Percentiles rank a stretch among this genome's conserved stretches.
Conservation (phyloP, 805 yeast species). For the Nakazawaea laoshanensis region DNA sequence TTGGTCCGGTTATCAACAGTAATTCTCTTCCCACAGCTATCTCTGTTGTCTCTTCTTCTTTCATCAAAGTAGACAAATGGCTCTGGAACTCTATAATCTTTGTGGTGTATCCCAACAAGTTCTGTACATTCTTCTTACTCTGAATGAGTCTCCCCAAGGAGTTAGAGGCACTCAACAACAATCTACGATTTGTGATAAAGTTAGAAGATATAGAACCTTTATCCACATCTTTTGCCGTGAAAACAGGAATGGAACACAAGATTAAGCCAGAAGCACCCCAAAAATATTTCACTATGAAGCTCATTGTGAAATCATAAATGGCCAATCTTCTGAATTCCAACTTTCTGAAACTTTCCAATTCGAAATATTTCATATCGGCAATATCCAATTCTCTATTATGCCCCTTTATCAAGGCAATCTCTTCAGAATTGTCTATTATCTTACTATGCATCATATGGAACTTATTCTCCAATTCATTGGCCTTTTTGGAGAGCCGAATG, state of each 20-base stretch:
- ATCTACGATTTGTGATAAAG: conserved; percentile 81
- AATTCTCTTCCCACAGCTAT: conserved; percentile 11
- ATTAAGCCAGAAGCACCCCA: conserved; percentile 95
- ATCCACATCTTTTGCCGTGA: conserved; percentile 28
- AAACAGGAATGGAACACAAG: conserved; percentile 83
- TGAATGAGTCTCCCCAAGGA: conserved; percentile 83
- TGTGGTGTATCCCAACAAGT: conserved; percentile 72
- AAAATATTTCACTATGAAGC: conserved; percentile 81
- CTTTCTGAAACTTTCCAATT: conserved; percentile 68
- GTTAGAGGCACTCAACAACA: conserved; percentile 76
- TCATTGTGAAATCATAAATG: conserved; percentile 76
- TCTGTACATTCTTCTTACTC: conserved; percentile 77
- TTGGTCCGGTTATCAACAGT: conserved; percentile 23
- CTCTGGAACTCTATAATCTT: conserved; percentile 66
- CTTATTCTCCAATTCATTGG: conserved; percentile 77
- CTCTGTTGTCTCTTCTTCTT: conserved; percentile 17
- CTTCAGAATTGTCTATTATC: conserved; percentile 72
- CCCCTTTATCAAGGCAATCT: conserved; percentile 79
- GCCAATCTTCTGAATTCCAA: conserved; percentile 67
- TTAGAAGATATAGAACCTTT: conserved; percentile 51
- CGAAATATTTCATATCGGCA: conserved; percentile 74
- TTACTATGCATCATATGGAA: conserved; percentile 79
- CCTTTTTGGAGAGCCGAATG: conserved; percentile 67
- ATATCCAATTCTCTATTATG: conserved; percentile 70
- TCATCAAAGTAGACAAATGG: conserved; percentile 43